Percentiles rank a stretch among this genome's conserved stretches.
Conservation (phyloP, 2,329 filamentous ascomycete genomes). For the Phialophora tarda region DNA sequence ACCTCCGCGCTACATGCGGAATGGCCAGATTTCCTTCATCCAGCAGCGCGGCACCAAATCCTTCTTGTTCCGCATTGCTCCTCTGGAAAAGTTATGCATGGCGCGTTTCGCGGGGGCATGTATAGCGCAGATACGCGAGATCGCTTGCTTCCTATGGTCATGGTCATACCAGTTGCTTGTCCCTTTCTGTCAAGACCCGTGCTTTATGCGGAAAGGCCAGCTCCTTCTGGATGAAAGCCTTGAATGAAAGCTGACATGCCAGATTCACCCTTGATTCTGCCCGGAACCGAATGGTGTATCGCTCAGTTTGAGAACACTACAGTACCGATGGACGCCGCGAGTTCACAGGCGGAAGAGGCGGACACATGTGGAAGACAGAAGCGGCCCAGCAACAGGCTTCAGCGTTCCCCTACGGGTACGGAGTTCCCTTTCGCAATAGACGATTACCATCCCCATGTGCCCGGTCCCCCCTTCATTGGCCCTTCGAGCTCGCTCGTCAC, state of each 20-base stretch:
- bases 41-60: constrained; percentile 12
- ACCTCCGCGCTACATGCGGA: constrained; percentile 14
- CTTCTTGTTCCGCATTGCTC: constrained; percentile 11
- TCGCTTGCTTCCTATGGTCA: background rate
- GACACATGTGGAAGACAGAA: background rate
- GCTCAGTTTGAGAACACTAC: background rate
- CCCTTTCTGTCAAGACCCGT: background rate
- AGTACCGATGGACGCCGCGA: background rate
- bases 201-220: background rate
- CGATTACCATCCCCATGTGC: constrained; percentile 44
- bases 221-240: background rate
- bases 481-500: constrained; percentile 65
- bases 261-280: background rate
- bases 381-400: background rate
- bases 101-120: background rate
- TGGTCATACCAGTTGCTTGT: background rate
- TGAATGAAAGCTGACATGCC: background rate
- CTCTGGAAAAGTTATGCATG: background rate
- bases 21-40: constrained; percentile 3
- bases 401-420: background rate
- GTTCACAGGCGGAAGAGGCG: background rate
- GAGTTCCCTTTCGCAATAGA: background rate
- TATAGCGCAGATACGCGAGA: background rate
- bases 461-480: constrained; percentile 55
- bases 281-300: background rate